phyloP scores from a whole-genome alignment of 495 filamentous ascomycete species.

The Penicillium tannophilum region DNA sequence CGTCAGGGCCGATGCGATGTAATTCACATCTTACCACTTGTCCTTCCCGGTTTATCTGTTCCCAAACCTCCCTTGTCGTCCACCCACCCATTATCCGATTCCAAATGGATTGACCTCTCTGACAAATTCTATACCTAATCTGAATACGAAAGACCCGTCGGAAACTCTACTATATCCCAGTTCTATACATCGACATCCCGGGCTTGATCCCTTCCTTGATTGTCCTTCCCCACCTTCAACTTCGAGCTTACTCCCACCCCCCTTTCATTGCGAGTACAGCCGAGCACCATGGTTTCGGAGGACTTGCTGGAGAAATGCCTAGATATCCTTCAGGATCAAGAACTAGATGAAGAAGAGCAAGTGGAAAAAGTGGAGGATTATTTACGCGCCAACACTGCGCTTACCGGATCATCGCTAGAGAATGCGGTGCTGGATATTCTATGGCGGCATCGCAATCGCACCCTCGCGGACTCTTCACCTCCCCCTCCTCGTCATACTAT shows the following conservation, averaged over 20 bases:
- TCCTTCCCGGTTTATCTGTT: constrained; percentile 16
- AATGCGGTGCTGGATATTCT: constrained; percentile 88
- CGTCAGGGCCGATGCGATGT: constrained; percentile 38
- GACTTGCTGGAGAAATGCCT: constrained; percentile 88
- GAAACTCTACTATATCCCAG: not conserved
- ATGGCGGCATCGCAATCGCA: constrained; percentile 85
- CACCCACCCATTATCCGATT: not conserved
- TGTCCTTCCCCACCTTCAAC: constrained; percentile 1
- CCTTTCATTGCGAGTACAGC: constrained; percentile 10
- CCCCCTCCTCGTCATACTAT: constrained; percentile 86
- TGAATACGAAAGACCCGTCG: not conserved
- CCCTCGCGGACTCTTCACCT: constrained; percentile 71
- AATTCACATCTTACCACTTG: constrained; percentile 17
- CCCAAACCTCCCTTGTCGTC: constrained; percentile 12
- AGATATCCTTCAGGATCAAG: constrained; percentile 79
- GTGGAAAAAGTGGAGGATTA: constrained; percentile 89
- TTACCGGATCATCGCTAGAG: constrained; percentile 79
- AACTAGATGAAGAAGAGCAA: constrained; percentile 91
- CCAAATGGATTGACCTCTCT: not conserved
- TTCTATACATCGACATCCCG: not conserved
- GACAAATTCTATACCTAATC: not conserved
- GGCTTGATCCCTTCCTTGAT: not conserved
- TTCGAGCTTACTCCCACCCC: constrained; percentile 11
- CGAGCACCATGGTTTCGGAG: constrained; percentile 77
- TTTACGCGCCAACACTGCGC: constrained; percentile 72